Conservation (phyloP, 2,329 filamentous ascomycete species). For the Cytospora chrysosperma region DNA sequence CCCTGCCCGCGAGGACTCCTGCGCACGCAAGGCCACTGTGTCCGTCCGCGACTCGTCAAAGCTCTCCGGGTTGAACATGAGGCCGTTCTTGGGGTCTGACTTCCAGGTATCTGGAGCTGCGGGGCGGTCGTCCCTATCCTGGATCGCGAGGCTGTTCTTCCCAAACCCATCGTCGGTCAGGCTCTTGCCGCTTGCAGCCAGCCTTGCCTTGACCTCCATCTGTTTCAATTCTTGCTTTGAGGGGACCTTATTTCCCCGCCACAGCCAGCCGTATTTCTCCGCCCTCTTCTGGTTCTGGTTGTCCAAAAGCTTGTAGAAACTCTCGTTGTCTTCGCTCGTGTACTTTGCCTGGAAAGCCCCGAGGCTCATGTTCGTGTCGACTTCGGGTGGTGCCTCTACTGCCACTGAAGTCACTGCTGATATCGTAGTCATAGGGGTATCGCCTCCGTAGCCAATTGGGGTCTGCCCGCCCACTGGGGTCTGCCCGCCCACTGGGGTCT, state of each 20-base stretch:
- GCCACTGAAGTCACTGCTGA: conserved; percentile 31
- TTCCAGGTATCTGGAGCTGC: conserved; percentile 78
- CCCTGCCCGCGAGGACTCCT: conserved; percentile 68
- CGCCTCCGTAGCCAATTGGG: conserved; percentile 67
- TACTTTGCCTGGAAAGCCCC: conserved; percentile 87
- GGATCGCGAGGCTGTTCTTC: conserved; percentile 60
- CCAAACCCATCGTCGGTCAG: conserved; percentile 58
- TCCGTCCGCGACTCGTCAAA: conserved; percentile 53
- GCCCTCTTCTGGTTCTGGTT: conserved; percentile 82
- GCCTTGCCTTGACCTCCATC: conserved; percentile 57
- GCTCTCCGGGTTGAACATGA: conserved; percentile 82
- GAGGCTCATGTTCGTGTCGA: conserved; percentile 78
- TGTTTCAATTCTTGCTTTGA: conserved; percentile 75
- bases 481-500: conserved; percentile 66
- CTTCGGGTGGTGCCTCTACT: conserved; percentile 42
- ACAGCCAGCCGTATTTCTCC: conserved; percentile 86
- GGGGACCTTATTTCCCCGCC: conserved; percentile 81
- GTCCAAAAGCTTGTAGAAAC: conserved; percentile 89
- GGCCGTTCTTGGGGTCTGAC: conserved; percentile 69
- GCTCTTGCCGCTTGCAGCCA: conserved; percentile 44
- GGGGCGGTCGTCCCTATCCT: conserved; percentile 67
- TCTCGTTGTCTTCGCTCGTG: conserved; percentile 97
- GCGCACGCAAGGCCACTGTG: conserved; percentile 67
- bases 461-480: too few relatives aligned
- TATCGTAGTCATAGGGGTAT: conserved; percentile 67